Evolutionary conservation across 139 green algal genomes (phyloP), one percentile per base, ranked within the genome.

Genomic region (Yamagishiella unicocca): DNA sequence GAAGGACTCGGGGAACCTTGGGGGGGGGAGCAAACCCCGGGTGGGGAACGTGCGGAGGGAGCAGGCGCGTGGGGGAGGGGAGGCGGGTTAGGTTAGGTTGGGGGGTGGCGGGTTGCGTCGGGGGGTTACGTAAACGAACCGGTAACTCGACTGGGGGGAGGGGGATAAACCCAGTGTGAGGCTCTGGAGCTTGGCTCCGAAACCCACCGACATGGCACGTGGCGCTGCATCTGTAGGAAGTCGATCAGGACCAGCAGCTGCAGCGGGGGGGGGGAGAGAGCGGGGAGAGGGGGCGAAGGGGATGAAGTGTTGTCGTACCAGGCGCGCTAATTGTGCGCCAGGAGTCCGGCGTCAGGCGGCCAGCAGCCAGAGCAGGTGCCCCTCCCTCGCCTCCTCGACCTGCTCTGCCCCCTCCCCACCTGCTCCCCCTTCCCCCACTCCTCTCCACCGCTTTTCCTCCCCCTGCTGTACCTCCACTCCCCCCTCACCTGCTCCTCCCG

Each of bases 161-260:
- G n/a, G n/a, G n/a, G n/a, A n/a, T n/a, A n/a, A n/a, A n/a, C n/a
- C n/a, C n/a, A n/a, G n/a, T n/a, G n/a, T n/a, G n/a, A n/a, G n/a
- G n/a, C n/a, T n/a, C n/a, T n/a, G n/a, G n/a, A n/a, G n/a, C n/a
- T n/a, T n/a, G n/a, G n/a, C n/a, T n/a, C n/a, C n/a, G n/a, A 58
- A 12, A 58, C 50, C 50, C 76, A 73, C 76, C 54, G 71, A 54
- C 53, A 72, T 2, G 76, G 76, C 35, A 84, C 37, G 76, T 73
- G 37, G 0, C 76, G 54, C 76, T 84, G 76, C 76, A 84, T 54
- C 54, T 84, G 76, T 35, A 84, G 76, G 37, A 84, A 84, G 54
- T 84, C 76, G 33, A 84, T 43, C 22, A 84, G 76, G 27, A 72
- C 54, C 76, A 84, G 54, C 54, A 84, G 54, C 76, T 82, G 72